Evolutionary conservation across 164 flowering plant genomes (phyloP), one percentile per base, ranked within the genome.

Genomic region (Brasenia schreberi): DNA sequence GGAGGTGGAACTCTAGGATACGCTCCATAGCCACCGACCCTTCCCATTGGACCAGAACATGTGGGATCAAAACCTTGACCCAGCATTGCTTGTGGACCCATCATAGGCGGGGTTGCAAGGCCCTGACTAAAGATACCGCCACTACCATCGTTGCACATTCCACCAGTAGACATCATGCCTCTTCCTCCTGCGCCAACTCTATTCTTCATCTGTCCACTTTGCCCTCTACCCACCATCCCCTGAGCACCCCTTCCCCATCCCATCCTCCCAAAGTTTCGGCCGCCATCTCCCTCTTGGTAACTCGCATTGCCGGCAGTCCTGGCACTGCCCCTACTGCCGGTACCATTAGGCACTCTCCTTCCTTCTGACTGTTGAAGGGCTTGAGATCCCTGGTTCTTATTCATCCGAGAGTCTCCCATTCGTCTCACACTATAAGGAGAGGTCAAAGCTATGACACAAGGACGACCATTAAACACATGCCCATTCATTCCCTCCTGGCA

Each of bases 401-500:
- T 89, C 64, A 86, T 77, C 72, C 82, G 89, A 23, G 94, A 90
- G 72, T 86, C 94, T 44, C 96, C 96, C 98, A 87, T 89, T 70
- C 76, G 80, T 80, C 86, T 86, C 64, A 91, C 78, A 69, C 72
- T 79, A 65, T 65, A 78, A 4, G 92, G 95, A 0, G 96, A 86
- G 39, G 96, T 91, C 76, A 64, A 85, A 5, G 89, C 92, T 64
- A 92, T 94, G 39, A 89, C 90, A 77, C 98, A 89, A 0, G 96
- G 84, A 19, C 87, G 67, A 5, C 96, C 98, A 83, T 92, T 89
- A 59, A 92, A 92, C 0, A 77, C 5, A 74, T 88, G 87, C 49
- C 92, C 96, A 74, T 89, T 84, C 98, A 92, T 89, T 43, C 92
- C 92, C 64, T 92, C 96, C 72, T 89, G 89, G 72, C 98, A 92